Evolutionary conservation across 305 asterid genomes (phyloP), one percentile per base, ranked within the genome.

Genomic region (Fraxinus sp.): DNA sequence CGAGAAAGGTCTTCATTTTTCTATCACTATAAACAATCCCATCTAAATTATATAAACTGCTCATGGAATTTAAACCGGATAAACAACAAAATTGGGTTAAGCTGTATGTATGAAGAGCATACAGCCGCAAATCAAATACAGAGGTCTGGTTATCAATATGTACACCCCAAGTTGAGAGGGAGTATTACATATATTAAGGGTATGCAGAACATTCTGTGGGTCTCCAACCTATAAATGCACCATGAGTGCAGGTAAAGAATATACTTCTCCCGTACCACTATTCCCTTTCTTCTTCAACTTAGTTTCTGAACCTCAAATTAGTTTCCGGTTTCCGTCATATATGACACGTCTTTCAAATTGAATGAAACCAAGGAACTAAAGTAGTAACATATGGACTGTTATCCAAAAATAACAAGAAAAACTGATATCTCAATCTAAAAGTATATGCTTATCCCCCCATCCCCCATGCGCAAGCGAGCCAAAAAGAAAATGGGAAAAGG

Each of bases 311-410:
- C 70, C 11, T 68, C 74, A 68, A 68, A 68, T n/a, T 68, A 68
- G 20, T 68, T 68, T 68, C 18, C 18, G 16, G 39, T 26, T 68
- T 68, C 74, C 37, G 30, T 11, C 74, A 28, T 68, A 68, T 11
- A 59, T 59, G 32, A 59, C 30, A 28, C 9, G 20, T 68, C n/a
- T 28, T 68, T 68, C 39, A 68, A 68, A 4, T 26, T 28, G 22
- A 68, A 68, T 28, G 37, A 28, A 68, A 28, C 74, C 33, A 68
- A 68, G 74, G 74, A 68, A 68, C 74, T 68, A 68, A 68, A 28
- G 39, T 28, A 68, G 74, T 10, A 68, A 26, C 18, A 26, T 66
- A 66, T 66, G 74, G 36, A 22, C 26, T 7, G n/a, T 13, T 28
- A 30, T 68, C 74, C 36, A 66, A 66, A 66, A 66, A 26, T 66